Base-by-base conservation (phyloP, 2,329 filamentous ascomycete species). In the Emmonsiellopsis sp. region DNA sequence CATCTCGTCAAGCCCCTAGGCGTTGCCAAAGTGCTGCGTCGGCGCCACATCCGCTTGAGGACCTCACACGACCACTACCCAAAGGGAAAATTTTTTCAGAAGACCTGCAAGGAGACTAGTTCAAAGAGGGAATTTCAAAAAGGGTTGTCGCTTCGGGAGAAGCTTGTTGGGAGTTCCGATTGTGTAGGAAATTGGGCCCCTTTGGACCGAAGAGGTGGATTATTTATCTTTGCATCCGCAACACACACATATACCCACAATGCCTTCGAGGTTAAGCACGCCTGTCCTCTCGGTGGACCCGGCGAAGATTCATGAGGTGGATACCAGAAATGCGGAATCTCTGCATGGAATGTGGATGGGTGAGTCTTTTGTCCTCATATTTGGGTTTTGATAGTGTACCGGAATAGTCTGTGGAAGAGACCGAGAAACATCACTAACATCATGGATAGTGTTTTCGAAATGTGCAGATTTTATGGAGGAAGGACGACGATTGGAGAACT, bases 291-390 rank as follows among this genome's bases (percentile, higher is more conserved):
- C 89, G 58, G 87, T 97, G 70, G 90, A 96, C 75, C 85, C 88
- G 59, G 88, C 86, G 68, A 86, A 92, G 62, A 91, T 98, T 69
- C 88, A 93, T 77, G 89, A 94, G 70, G 89, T 97, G 65, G 91
- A 97, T 73, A 95, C 92, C 1, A 81, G 86, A 61, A 95, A 95
- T 70, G 85, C 88, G 32, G 88, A 95, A 73, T 94, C 91, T 67
- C 82, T 97, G 50, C 94, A 93, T 74, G 91, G 88, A 76, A 94
- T 97, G 82, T 95, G 91, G 90, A 92, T 89, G 70, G 88, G 90
- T 95, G 74, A 81, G 87, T 79, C 13, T 31, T 42, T 32, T 42
- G 21, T 36, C 33, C 31, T n/a, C 49, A 27, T 21, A 52, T 51
- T 55, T n/a, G 31, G 5, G 5, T 17, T 27, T 21, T 39, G 39